A percentile compares a stretch with the other conserved stretches of the same genome.
Evolutionary conservation across 2,329 filamentous ascomycete species (phyloP).

Genomic region (Trichoderma atrobrunneum): DNA sequence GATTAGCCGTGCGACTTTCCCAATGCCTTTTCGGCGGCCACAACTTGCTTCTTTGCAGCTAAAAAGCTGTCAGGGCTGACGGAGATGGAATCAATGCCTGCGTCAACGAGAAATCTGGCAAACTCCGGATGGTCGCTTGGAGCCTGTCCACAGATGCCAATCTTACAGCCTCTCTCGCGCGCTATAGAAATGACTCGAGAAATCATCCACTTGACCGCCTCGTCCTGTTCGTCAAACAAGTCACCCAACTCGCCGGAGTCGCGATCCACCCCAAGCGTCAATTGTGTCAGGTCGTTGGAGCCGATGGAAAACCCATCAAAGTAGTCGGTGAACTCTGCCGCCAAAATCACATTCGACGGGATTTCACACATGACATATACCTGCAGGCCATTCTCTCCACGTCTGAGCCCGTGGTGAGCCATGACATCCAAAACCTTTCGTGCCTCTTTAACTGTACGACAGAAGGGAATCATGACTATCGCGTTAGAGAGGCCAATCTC

Average conservation of each 20-base stretch:
- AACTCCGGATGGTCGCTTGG: slow-evolving; percentile 41
- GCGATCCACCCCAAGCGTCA: slow-evolving; percentile 39
- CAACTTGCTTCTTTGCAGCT: slow-evolving; percentile 34
- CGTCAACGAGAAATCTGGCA: slow-evolving; percentile 35
- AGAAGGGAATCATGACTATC: slow-evolving; percentile 40
- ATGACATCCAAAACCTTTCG: slow-evolving; percentile 35
- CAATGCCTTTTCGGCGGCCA: background rate
- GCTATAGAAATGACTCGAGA: slow-evolving; percentile 32
- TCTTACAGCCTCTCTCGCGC: slow-evolving; percentile 32
- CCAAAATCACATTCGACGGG: slow-evolving; percentile 40
- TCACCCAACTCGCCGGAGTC: slow-evolving; percentile 36
- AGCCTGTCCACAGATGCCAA: slow-evolving; percentile 40
- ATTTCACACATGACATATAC: slow-evolving; percentile 44
- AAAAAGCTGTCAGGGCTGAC: slow-evolving; percentile 41
- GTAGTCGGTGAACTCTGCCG: slow-evolving; percentile 33
- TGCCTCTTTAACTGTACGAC: slow-evolving; percentile 36
- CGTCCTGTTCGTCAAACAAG: slow-evolving; percentile 40
- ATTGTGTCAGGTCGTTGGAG: slow-evolving; percentile 40
- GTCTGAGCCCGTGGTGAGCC: slow-evolving; percentile 37
- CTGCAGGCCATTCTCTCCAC: slow-evolving; percentile 35
- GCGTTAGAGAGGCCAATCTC: slow-evolving; percentile 38
- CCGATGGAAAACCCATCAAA: slow-evolving; percentile 44
- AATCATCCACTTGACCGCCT: slow-evolving; percentile 41
- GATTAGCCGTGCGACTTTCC: background rate
- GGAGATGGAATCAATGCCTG: slow-evolving; percentile 39